These are phyloP conservation scores for Clonostachys rosea DNA, from an alignment of 2,329 filamentous ascomycete genomes.

Conservation along the genomic window DNA sequence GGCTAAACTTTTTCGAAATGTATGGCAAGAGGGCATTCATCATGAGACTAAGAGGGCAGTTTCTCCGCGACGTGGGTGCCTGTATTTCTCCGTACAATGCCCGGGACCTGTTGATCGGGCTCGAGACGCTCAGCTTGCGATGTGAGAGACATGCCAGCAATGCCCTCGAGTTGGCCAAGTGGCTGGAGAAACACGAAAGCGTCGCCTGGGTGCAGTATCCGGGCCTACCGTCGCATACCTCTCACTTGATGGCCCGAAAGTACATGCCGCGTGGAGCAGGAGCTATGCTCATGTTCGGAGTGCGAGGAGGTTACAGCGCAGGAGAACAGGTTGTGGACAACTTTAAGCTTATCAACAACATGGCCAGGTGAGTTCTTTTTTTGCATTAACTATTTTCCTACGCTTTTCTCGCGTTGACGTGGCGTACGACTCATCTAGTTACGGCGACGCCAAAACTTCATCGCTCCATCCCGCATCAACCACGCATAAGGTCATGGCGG, in stretches of 20 bases:
- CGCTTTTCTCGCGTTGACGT: no score
- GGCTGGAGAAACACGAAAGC: conserved; percentile 63
- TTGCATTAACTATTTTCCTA: no score
- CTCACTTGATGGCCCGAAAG: conserved; percentile 61
- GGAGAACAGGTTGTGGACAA: conserved; percentile 62
- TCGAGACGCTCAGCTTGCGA: conserved; percentile 65
- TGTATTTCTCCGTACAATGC: conserved; percentile 69
- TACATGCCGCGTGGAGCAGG: conserved; percentile 66
- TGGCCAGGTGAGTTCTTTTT: no score
- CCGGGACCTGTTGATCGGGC: conserved; percentile 64
- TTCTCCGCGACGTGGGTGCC: conserved; percentile 63
- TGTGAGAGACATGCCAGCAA: conserved; percentile 64
- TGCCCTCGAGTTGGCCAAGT: conserved; percentile 58
- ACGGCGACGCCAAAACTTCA: conserved; percentile 68
- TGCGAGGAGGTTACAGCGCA: conserved; percentile 58
- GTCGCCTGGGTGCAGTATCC: conserved; percentile 72
- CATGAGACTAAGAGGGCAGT: conserved; percentile 65
- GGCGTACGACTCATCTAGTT: conserved; percentile 51
- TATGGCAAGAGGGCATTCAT: conserved; percentile 62
- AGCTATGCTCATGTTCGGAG: conserved; percentile 67
- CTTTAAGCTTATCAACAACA: conserved; percentile 61
- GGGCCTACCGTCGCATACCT: conserved; percentile 52
- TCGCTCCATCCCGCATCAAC: conserved; percentile 71
- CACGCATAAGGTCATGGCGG: conserved; percentile 65
- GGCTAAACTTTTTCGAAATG: conserved; percentile 66